Percentiles rank a stretch among this genome's conserved stretches.
These are phyloP conservation scores for Phytophthora agathidicida DNA, from an alignment of 352 stramenopile genomes.

Conservation along the genomic window DNA sequence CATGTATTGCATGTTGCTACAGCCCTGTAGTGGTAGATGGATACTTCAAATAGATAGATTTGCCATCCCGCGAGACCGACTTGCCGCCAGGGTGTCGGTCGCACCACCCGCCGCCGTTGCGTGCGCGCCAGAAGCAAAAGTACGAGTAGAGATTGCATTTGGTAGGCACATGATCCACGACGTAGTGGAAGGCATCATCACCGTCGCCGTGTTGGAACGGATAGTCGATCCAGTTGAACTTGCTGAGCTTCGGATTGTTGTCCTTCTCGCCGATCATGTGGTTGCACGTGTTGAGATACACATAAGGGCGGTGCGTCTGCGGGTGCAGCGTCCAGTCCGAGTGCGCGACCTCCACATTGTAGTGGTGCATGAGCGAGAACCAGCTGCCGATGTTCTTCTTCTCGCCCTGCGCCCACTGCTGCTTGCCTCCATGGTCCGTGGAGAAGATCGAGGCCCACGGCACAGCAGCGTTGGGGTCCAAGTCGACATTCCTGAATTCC, in stretches of 20 bases:
- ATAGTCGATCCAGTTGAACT: constrained; percentile 87
- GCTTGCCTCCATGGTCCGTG: constrained; percentile 74
- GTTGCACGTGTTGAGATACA: constrained; percentile 92
- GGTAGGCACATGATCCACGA: constrained; percentile 82
- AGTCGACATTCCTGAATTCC: constrained; percentile 81
- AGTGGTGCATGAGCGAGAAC: constrained; percentile 92
- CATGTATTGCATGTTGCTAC: constrained; percentile 7
- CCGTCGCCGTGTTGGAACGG: constrained; percentile 73
- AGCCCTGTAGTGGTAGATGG: constrained; percentile 21
- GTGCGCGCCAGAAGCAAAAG: constrained; percentile 74
- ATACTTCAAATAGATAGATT: constrained; percentile 68
- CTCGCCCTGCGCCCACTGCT: constrained; percentile 84
- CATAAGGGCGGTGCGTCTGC: constrained; percentile 59
- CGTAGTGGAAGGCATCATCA: constrained; percentile 77
- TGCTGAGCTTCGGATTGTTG: constrained; percentile 77
- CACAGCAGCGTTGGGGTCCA: constrained; percentile 41
- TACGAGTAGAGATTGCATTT: constrained; percentile 91
- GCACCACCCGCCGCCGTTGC: constrained; percentile 80
- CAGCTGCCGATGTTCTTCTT: constrained; percentile 84
- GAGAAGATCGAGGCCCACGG: constrained; percentile 78
- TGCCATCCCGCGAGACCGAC: constrained; percentile 50
- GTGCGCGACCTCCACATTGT: constrained; percentile 59
- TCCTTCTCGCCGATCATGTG: constrained; percentile 89
- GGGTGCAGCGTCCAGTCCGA: constrained; percentile 51
- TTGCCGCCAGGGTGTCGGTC: constrained; percentile 66